phyloP scores from a whole-genome alignment of 225 moss, liverwort and hornwort species.

The Polytrichum commune region DNA sequence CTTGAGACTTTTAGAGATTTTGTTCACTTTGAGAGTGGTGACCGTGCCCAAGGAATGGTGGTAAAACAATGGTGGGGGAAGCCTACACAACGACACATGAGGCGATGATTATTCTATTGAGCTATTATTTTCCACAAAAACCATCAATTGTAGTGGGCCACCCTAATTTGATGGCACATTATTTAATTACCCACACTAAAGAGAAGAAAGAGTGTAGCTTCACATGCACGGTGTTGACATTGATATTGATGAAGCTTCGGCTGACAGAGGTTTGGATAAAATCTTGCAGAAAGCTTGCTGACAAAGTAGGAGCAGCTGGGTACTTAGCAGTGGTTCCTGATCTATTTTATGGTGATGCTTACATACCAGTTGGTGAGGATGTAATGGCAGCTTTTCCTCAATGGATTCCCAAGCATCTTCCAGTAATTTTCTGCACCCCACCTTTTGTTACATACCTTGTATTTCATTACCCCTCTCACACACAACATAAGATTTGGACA shows the following conservation, averaged over 20 bases:
- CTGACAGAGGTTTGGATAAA: not conserved
- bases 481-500: not conserved
- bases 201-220: too few relatives aligned
- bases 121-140: too few relatives aligned
- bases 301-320: slow-evolving; percentile 43
- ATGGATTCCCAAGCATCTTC: slow-evolving; percentile 30
- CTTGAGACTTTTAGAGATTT: not conserved
- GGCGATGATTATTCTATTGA: too few relatives aligned
- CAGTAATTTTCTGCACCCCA: not conserved
- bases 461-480: not conserved
- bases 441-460: not conserved
- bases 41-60: too few relatives aligned
- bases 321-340: slow-evolving; percentile 60
- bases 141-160: too few relatives aligned
- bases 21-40: too few relatives aligned
- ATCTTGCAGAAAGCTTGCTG: slow-evolving; percentile 47
- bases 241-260: not conserved
- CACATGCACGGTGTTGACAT: too few relatives aligned
- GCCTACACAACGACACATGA: not conserved
- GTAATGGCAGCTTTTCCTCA: not conserved
- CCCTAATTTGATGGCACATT: too few relatives aligned
- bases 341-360: slow-evolving; percentile 31
- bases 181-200: too few relatives aligned
- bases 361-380: not conserved
- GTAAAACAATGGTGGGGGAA: too few relatives aligned